Percentiles rank a stretch among this genome's conserved stretches.
Evolutionary conservation across 306 rosid genomes (phyloP).

Genomic region (Prinsepia uniflora): DNA sequence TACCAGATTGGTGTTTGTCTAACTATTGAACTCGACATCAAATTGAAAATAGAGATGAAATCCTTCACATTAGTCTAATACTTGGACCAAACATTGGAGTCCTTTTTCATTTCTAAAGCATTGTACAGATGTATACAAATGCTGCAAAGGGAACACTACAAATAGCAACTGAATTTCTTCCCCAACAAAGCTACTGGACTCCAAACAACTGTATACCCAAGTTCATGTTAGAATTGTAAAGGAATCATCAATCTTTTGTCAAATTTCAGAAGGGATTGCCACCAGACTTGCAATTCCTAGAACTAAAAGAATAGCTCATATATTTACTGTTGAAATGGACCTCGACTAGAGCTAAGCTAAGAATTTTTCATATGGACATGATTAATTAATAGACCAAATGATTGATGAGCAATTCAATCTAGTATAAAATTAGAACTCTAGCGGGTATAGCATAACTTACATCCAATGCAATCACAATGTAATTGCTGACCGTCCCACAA

Average conservation of each 20-base stretch:
- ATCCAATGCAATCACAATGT: not conserved
- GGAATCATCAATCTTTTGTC: not conserved
- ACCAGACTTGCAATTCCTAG: not conserved
- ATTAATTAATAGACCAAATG: not conserved
- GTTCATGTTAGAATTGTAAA: not conserved
- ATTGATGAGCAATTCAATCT: not conserved
- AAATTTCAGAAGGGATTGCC: not conserved
- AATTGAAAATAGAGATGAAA: not conserved
- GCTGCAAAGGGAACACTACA: slow-evolving; percentile 1
- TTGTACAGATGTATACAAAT: not conserved
- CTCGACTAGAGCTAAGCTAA: not conserved
- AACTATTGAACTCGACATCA: not conserved
- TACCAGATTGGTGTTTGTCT: not conserved
- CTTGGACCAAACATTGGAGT: not conserved
- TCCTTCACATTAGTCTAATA: not conserved
- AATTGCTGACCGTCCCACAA: not conserved
- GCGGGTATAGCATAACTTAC: not conserved
- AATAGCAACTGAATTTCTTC: not conserved
- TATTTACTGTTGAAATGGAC: not conserved
- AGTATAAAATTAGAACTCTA: not conserved
- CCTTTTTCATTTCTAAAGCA: not conserved
- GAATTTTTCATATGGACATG: not conserved
- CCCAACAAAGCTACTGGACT: not conserved
- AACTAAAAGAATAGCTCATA: not conserved
- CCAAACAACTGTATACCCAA: not conserved